Evolutionary conservation across 2,329 filamentous ascomycete species (phyloP), one percentile per base, ranked within the genome.

Genomic region (Peltaster fructicola): DNA sequence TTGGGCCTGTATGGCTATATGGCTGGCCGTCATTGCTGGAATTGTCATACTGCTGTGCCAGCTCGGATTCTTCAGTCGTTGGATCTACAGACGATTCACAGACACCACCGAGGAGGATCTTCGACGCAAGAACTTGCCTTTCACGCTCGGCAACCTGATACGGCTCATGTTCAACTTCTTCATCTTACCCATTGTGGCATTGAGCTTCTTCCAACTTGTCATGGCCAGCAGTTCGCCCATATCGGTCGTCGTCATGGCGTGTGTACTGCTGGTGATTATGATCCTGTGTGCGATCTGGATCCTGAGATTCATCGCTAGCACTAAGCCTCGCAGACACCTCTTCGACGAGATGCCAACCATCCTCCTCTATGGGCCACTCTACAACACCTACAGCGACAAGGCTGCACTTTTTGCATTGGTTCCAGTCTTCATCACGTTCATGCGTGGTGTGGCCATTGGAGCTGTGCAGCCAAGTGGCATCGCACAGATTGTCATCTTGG

Each of bases 371-470:
- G 88, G 88, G 0, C 81, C 88, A 4, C 59, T 98, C 6, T 98
- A 98, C 45, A 98, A 98, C 53, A 98, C 88, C 0, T 95, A 91
- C 49, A 88, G 79, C 13, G 88, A 98, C 48, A 78, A 85, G 47
- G 81, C 82, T 1, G 80, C 85, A 6, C 73, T 80, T 0, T 98
- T 91, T 50, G 82, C 85, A 5, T 63, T 92, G 20, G 72, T 93
- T 11, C 84, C 85, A 1, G 70, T 92, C 9, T 57, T 90, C 16
- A 60, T 95, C 30, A 91, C 77, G 4, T 72, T 91, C 44, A 57
- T 92, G 30, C 74, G 85, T 16, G 85, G 82, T 29, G 72, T 95
- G 35, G 80, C 82, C 11, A 79, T 98, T 38, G 88, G 88, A 15
- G 88, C 82, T 10, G 72, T 95, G 8, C 88, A 98, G 48, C 74